Evolutionary conservation across 2,329 filamentous ascomycete species (phyloP), one percentile per base, ranked within the genome.

Genomic region (Colletotrichum somersetense): DNA sequence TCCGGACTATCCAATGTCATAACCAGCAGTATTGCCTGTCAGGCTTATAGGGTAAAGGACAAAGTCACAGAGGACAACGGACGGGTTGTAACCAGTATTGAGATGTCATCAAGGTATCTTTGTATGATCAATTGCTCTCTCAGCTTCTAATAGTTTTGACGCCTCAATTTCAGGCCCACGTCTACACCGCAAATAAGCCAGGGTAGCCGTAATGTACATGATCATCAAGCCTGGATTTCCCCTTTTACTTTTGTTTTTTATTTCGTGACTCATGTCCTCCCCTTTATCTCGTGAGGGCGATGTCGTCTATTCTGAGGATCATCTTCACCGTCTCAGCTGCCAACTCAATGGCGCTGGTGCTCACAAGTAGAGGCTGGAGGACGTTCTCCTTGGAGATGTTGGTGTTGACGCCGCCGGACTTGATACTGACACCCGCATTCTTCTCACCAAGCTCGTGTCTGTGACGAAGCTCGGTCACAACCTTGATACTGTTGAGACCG

Each of bases 271-370:
- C 70, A 56, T 72, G 44, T 61, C 50, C 6, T 53, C 66, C 58
- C 53, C 30, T 56, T 69, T 74, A 91, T 83, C 89, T 86, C 78
- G 86, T 90, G 80, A 91, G 82, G 61, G 88, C 88, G 83, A 91
- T 91, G 79, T 91, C 89, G 79, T 91, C 89, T 83, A 91, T 91
- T 80, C 89, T 87, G 79, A 91, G 81, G 80, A 91, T 91, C 94
- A 97, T 96, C 91, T 98, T 99, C 78, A 98, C 96, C 73, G 96
- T 99, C 89, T 99, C 96, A 10, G 96, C 95, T 40, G 96, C 96
- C 83, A 99, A 84, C 86, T 99, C 96, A 78, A 99, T 96, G 33
- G 96, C 95, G 82, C 96, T 98, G 69, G 96, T 99, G 88, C 95
- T 97, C 74, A 99, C 96, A 74, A 99, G 86, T 80, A 99, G 86